These are phyloP conservation scores for Cutaneotrichosporon sp. DNA, from an alignment of 1,284 basidiomycete genomes.

Conservation along the genomic window DNA sequence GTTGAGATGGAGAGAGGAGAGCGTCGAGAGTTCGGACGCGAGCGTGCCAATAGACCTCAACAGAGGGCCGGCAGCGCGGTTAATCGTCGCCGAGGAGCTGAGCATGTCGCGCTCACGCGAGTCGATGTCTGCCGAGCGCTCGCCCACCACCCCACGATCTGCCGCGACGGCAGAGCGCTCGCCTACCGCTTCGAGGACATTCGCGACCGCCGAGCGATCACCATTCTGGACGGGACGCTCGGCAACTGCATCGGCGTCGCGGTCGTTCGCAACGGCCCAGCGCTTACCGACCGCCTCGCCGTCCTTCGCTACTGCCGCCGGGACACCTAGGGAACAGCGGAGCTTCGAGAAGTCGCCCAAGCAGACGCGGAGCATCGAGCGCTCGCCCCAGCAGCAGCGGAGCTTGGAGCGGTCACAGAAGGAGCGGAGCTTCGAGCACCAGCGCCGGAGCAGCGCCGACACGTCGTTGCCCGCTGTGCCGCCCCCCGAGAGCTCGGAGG, in stretches of 20 bases:
- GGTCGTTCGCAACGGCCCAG: not conserved
- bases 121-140: not conserved
- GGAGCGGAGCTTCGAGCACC: not conserved
- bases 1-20: slow-evolving; percentile 20
- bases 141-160: not conserved
- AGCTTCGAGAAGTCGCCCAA: slow-evolving; percentile 6
- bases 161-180: not conserved
- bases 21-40: slow-evolving; percentile 13
- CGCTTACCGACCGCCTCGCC: not conserved
- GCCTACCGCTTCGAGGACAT: not conserved
- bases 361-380: not conserved
- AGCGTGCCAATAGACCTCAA: slow-evolving; percentile 10
- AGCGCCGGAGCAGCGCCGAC: slow-evolving; percentile 1
- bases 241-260: not conserved
- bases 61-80: slow-evolving; percentile 11
- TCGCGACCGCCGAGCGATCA: slow-evolving; percentile 4
- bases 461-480: slow-evolving; percentile 36
- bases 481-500: slow-evolving; percentile 27
- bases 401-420: not conserved
- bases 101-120: slow-evolving; percentile 10
- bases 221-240: too few relatives aligned
- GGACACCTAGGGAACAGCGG: not conserved
- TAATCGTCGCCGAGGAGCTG: slow-evolving; percentile 13
- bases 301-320: not conserved
- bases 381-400: not conserved